These are phyloP conservation scores for Penicillium lagena DNA, from an alignment of 495 filamentous ascomycete species.

Conservation along the genomic window DNA sequence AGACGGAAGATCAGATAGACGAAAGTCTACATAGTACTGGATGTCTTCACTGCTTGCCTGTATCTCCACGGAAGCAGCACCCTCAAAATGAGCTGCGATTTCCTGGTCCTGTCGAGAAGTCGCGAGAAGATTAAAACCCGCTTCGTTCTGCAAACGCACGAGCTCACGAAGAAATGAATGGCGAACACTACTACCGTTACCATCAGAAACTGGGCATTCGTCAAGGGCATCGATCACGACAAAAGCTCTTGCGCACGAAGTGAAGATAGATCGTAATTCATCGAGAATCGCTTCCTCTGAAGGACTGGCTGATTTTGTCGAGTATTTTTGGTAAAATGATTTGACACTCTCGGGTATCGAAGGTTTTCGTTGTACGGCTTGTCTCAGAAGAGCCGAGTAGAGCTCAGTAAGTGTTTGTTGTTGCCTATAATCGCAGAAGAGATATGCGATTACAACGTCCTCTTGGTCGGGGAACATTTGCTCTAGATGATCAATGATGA, in stretches of 20 bases:
- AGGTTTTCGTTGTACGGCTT: too few relatives aligned
- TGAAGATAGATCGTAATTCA: neutral
- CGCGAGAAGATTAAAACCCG: neutral
- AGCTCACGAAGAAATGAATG: neutral
- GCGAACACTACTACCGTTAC: neutral
- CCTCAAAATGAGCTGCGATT: neutral
- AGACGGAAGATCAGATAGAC: neutral
- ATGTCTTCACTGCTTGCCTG: conserved; percentile 2
- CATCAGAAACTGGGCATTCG: conserved; percentile 11
- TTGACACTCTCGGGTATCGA: too few relatives aligned
- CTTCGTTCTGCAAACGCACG: neutral
- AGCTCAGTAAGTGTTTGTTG: too few relatives aligned
- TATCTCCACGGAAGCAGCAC: neutral
- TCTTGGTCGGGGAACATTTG: too few relatives aligned
- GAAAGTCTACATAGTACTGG: neutral
- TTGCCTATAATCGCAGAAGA: too few relatives aligned
- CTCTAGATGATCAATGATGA: too few relatives aligned
- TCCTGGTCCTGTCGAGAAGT: neutral
- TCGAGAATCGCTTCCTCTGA: too few relatives aligned
- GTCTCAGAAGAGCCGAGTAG: too few relatives aligned
- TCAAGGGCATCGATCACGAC: conserved; percentile 19
- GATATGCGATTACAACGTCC: too few relatives aligned
- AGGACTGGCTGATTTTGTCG: too few relatives aligned
- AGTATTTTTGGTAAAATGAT: too few relatives aligned
- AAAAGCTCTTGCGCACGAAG: conserved; percentile 4